Percentiles rank a stretch among this genome's conserved stretches.
phyloP scores from a whole-genome alignment of 2,329 filamentous ascomycete species.

The Aspergillus amoenus region DNA sequence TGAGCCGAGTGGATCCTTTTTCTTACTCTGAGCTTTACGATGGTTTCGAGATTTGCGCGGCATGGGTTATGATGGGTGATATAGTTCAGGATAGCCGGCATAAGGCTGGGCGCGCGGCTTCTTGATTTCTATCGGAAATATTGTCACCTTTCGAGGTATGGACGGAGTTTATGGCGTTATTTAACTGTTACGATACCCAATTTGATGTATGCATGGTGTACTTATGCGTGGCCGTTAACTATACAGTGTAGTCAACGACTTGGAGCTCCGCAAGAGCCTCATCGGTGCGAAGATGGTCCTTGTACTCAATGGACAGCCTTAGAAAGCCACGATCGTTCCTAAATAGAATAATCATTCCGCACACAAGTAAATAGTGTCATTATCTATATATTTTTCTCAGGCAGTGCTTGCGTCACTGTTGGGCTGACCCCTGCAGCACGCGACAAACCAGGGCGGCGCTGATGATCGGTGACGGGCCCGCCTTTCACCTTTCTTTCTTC shows the following conservation, averaged over 20 bases:
- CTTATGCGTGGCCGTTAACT: not conserved
- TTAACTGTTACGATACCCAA: constrained; percentile 18
- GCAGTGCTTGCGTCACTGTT: not conserved
- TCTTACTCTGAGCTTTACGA: not conserved
- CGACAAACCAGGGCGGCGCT: constrained; percentile 20
- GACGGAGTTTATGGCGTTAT: constrained; percentile 5
- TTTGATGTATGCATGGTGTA: not conserved
- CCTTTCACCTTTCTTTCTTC: constrained; percentile 26
- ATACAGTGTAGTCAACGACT: not conserved
- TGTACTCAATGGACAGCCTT: not conserved
- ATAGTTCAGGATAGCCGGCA: not conserved
- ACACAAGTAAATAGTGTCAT: not conserved
- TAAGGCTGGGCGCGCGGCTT: not conserved
- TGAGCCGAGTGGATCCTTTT: constrained; percentile 37
- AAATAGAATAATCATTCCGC: not conserved
- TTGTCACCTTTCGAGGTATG: not conserved
- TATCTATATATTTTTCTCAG: not conserved
- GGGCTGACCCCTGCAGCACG: constrained; percentile 17
- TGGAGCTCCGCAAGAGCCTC: not conserved
- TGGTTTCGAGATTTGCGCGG: not conserved
- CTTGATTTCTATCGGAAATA: not conserved
- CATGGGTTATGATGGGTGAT: not conserved
- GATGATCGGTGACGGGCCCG: constrained; percentile 32
- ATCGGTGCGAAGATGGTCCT: not conserved
- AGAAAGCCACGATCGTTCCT: not conserved